Conservation (phyloP, 371 early-diverging fungal genomes). For the Mycotypha africana region DNA sequence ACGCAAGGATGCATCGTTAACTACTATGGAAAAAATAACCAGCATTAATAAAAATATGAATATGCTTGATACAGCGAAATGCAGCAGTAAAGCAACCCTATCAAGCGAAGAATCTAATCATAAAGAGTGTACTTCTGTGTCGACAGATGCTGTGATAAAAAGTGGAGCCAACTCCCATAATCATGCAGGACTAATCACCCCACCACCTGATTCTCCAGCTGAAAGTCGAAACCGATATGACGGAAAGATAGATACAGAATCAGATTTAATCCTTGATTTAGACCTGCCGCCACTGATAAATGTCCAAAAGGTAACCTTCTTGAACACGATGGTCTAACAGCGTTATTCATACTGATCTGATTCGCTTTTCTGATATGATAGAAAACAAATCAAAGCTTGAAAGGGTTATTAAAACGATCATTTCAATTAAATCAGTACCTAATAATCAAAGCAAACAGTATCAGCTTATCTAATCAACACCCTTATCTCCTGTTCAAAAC, state of each 20-base stretch:
- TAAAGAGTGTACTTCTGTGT: not conserved
- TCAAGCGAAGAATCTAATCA: too few species aligned
- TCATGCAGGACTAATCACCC: too few species aligned
- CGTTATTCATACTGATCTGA: too few species aligned
- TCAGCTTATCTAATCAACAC: not conserved
- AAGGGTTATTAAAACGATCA: conserved; percentile 10
- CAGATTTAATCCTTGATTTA: not conserved
- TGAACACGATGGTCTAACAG: too few species aligned
- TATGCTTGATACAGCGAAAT: too few species aligned
- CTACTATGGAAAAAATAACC: conserved; percentile 15
- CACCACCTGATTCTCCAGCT: conserved; percentile 9
- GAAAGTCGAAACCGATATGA: not conserved
- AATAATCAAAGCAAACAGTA: conserved; percentile 5
- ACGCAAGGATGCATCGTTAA: conserved; percentile 13
- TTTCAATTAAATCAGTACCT: conserved; percentile 12
- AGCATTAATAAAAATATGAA: too few species aligned
- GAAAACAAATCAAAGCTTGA: conserved; percentile 18
- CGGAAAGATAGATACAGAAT: not conserved
- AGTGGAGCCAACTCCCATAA: too few species aligned
- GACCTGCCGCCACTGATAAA: too few species aligned
- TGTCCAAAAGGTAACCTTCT: too few species aligned
- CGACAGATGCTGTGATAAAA: conserved; percentile 4
- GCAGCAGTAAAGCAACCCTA: too few species aligned
- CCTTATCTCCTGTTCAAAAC: conserved; percentile 2
- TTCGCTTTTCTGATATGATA: not conserved